A percentile compares a stretch with the other conserved stretches of the same genome.
phyloP scores from a whole-genome alignment of 352 stramenopile genomes.

The Phytophthora aleatoria region DNA sequence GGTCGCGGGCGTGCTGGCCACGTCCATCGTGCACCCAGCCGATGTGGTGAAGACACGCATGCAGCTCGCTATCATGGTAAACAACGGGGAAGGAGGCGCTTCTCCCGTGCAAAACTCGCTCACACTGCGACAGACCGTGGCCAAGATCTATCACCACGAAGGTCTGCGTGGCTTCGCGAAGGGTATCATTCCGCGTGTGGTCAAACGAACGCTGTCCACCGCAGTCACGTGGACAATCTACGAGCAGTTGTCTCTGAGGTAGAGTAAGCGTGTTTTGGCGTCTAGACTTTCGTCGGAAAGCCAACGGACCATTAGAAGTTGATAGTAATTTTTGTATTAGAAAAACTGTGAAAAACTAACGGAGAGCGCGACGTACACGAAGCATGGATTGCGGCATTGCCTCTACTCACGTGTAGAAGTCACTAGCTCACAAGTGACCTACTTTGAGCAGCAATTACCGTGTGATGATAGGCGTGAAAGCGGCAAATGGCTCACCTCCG shows the following conservation, averaged over 20 bases:
- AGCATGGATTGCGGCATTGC: slow-evolving; percentile 8
- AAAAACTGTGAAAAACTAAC: slow-evolving; percentile 17
- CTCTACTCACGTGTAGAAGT: slow-evolving; percentile 3
- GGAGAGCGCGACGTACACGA: slow-evolving; percentile 17
- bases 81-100: slow-evolving; percentile 33
- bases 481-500: slow-evolving; percentile 70
- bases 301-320: slow-evolving; percentile 22
- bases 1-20: slow-evolving; percentile 75
- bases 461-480: slow-evolving; percentile 89
- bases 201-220: slow-evolving; percentile 97
- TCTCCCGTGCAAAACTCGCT: slow-evolving; percentile 59
- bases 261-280: slow-evolving; percentile 8
- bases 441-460: slow-evolving; percentile 42
- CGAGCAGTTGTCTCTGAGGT: slow-evolving; percentile 88
- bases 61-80: slow-evolving; percentile 75
- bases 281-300: no score
- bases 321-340: slow-evolving; percentile 39
- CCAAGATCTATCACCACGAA: slow-evolving; percentile 92
- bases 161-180: slow-evolving; percentile 93
- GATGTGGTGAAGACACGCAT: slow-evolving; percentile 91
- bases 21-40: slow-evolving; percentile 82
- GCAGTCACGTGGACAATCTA: slow-evolving; percentile 99
- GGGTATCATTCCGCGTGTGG: slow-evolving; percentile 93
- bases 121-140: slow-evolving; percentile 65
- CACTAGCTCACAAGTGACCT: no score